A percentile compares a stretch with the other conserved stretches of the same genome.
phyloP scores from a whole-genome alignment of 352 stramenopile species.

The Pythium plurisporium region DNA sequence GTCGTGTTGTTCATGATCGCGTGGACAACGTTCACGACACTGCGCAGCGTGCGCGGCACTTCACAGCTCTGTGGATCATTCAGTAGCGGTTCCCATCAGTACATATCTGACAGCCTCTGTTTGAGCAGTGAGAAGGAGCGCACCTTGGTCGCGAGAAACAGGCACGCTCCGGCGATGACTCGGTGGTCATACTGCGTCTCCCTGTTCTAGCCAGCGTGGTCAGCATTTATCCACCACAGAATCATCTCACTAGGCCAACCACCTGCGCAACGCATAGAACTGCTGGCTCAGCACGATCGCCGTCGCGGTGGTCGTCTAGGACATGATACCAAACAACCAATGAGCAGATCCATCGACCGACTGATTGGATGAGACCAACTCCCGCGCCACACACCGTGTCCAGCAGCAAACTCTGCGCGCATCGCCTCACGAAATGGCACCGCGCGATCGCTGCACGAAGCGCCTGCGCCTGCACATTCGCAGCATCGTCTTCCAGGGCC shows the following conservation, averaged over 20 bases:
- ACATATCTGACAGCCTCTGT: too few species aligned
- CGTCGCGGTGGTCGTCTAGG: constrained; percentile 17
- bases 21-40: constrained; percentile 49
- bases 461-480: too few species aligned
- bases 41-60: constrained; percentile 38
- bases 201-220: too few species aligned
- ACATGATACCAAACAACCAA: not conserved
- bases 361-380: not conserved
- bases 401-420: constrained; percentile 20
- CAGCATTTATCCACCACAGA: too few species aligned
- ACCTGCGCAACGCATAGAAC: constrained; percentile 18
- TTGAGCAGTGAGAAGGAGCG: too few species aligned
- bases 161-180: constrained; percentile 20
- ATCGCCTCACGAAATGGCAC: constrained; percentile 15
- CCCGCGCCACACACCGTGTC: constrained; percentile 9
- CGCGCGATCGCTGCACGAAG: constrained; percentile 7
- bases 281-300: constrained; percentile 19
- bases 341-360: not conserved
- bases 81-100: too few species aligned
- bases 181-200: constrained; percentile 12
- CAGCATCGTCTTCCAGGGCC: too few species aligned
- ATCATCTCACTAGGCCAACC: too few species aligned
- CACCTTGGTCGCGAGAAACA: constrained; percentile 29
- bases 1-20: constrained; percentile 25
- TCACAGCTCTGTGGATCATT: constrained; percentile 31